Conservation (phyloP, 2,329 filamentous ascomycete genomes). For the Eurotiales sp. region DNA sequence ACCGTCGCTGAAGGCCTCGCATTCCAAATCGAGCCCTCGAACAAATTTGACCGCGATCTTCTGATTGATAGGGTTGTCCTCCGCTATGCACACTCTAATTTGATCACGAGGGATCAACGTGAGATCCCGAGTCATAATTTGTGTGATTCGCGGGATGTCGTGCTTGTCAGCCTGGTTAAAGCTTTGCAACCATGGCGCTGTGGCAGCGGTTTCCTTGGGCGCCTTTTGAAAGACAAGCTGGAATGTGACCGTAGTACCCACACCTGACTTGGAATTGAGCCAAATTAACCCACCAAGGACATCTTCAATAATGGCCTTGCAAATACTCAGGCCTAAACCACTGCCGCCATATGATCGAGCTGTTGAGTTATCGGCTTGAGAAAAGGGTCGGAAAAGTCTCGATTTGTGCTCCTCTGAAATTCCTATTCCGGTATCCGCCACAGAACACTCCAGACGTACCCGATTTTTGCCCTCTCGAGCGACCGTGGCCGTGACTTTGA, state of each 20-base stretch:
- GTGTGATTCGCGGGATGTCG: constrained; percentile 37
- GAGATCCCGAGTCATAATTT: constrained; percentile 59
- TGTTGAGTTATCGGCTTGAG: constrained; percentile 86
- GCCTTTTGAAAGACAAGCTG: constrained; percentile 83
- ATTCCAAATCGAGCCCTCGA: constrained; percentile 76
- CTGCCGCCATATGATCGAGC: constrained; percentile 89
- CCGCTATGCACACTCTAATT: constrained; percentile 84
- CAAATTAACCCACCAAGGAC: constrained; percentile 85
- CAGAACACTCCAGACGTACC: constrained; percentile 76
- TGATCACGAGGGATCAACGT: constrained; percentile 70
- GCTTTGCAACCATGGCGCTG: constrained; percentile 53
- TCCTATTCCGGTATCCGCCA: constrained; percentile 86
- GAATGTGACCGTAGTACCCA: constrained; percentile 65
- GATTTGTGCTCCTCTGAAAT: constrained; percentile 73
- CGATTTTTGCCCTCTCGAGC: constrained; percentile 67
- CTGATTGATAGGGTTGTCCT: constrained; percentile 93
- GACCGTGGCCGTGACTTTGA: constrained; percentile 75
- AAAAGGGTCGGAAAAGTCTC: constrained; percentile 88
- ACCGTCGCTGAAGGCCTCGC: constrained; percentile 87
- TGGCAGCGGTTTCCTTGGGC: constrained; percentile 53
- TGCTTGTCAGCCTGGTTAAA: constrained; percentile 35
- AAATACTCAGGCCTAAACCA: constrained; percentile 86
- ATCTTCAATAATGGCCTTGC: constrained; percentile 88
- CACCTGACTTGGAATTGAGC: constrained; percentile 69
- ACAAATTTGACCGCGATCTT: constrained; percentile 92